These are phyloP conservation scores for Penicillium paradoxum DNA, from an alignment of 495 filamentous ascomycete genomes.

Conservation along the genomic window DNA sequence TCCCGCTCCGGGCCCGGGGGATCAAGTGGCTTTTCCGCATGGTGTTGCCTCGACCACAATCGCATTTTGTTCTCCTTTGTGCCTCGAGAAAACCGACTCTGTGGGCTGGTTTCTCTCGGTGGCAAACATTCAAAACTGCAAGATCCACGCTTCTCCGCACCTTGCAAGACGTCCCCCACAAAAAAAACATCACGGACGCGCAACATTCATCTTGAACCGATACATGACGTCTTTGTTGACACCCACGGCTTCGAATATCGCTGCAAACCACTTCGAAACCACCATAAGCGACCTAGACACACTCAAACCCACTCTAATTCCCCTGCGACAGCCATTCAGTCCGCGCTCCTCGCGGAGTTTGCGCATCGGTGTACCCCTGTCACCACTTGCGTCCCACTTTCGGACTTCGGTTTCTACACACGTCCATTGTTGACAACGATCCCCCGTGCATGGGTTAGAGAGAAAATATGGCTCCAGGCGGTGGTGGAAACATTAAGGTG, in stretches of 20 bases:
- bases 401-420: slow-evolving; percentile 9
- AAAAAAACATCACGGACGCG: slow-evolving; percentile 24
- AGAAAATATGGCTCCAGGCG: slow-evolving; percentile 63
- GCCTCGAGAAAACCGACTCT: slow-evolving; percentile 5
- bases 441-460: slow-evolving; percentile 36
- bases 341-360: slow-evolving; percentile 39
- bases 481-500: slow-evolving; percentile 98
- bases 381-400: slow-evolving; percentile 22
- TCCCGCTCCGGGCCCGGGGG: slow-evolving; percentile 20
- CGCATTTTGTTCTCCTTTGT: slow-evolving; percentile 15
- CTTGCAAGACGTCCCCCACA: slow-evolving; percentile 5
- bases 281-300: slow-evolving; percentile 4
- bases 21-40: slow-evolving; percentile 40
- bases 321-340: slow-evolving; percentile 17
- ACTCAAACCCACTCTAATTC: background rate
- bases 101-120: slow-evolving; percentile 2
- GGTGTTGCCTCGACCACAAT: slow-evolving; percentile 19
- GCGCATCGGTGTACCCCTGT: slow-evolving; percentile 31
- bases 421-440: slow-evolving; percentile 11
- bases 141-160: slow-evolving; percentile 2
- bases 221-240: slow-evolving; percentile 48
- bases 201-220: slow-evolving; percentile 20
- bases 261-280: slow-evolving; percentile 9
- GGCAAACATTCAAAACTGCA: background rate
- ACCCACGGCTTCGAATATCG: slow-evolving; percentile 18